Base-by-base conservation (phyloP, 169 alveolate genomes). In the Cryptosporidium canis region DNA sequence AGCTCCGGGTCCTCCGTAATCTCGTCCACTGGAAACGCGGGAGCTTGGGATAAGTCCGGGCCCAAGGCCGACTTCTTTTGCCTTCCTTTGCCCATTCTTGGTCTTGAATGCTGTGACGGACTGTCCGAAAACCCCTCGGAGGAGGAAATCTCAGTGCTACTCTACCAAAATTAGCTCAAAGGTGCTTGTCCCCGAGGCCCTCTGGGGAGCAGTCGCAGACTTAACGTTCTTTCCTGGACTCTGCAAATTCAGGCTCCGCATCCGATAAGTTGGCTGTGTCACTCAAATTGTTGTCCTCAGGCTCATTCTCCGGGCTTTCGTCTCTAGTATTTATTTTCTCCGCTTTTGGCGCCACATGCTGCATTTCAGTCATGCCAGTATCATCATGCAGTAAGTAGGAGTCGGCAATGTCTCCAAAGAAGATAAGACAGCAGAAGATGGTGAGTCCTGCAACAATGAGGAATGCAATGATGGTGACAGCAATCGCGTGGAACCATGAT, bases 321-420 rank as follows among this genome's bases (percentile, higher is more conserved):
- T 41, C 58, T 66, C 0, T 21, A 37, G 21, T 39, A 21, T 71
- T 45, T 12, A 27, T 58, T 0, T 55, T 41, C 37, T 21, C 27
- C 35, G 55, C 27, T 0, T 29, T 37, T 56, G 72, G 87, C 87
- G 87, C 87, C 64, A 41, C n/a, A 0, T 18, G 39, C 39, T 77
- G 77, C 72, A 77, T 58, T 77, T 77, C 87, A 21, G 39, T 11
- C 7, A 39, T 21, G 31, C 5, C 33, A 3, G 35, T n/a, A 31
- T 58, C 85, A 56, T 77, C 66, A 51, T 51, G 37, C 16, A 77
- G 27, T 29, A 77, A 58, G 16, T 77, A 55, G 14, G 87, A 77
- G 12, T 77, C 87, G 8, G 71, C 87, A n/a, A 63, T 35, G 35
- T 77, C 87, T n/a, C 87, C 87, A 16, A 77, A 77, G 45, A 77